A percentile compares a stretch with the other conserved stretches of the same genome.
phyloP scores from a whole-genome alignment of 805 yeast species.

The Metschnikowia gelsemii region DNA sequence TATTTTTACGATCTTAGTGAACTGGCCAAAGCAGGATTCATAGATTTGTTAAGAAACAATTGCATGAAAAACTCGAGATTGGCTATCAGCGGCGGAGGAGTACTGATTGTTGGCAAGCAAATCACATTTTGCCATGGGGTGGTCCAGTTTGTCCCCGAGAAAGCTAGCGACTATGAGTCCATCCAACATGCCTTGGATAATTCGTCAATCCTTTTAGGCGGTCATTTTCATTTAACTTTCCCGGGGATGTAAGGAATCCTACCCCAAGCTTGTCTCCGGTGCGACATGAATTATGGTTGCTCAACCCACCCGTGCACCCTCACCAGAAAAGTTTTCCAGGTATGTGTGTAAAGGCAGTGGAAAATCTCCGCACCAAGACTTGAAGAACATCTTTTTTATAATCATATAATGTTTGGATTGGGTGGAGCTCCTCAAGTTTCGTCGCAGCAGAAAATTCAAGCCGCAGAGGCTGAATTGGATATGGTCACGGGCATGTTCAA shows the following conservation, averaged over 20 bases:
- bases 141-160: constrained; percentile 32
- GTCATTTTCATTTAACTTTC: constrained; percentile 35
- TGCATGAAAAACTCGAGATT: constrained; percentile 29
- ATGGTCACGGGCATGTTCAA: constrained; percentile 98
- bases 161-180: constrained; percentile 25
- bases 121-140: constrained; percentile 41
- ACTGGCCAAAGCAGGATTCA: constrained; percentile 24
- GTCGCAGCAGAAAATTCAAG: constrained; percentile 73
- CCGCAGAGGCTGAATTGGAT: constrained; percentile 96
- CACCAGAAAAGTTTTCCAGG: constrained; percentile 8
- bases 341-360: neutral
- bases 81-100: constrained; percentile 31
- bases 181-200: constrained; percentile 22
- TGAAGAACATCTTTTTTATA: neutral
- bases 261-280: neutral
- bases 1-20: constrained; percentile 31
- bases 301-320: constrained; percentile 12
- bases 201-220: constrained; percentile 33
- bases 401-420: constrained; percentile 61
- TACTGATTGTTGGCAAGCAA: constrained; percentile 35
- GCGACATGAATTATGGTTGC: constrained; percentile 3
- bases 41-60: constrained; percentile 23
- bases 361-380: neutral
- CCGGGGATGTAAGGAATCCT: constrained; percentile 31
- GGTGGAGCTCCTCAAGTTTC: constrained; percentile 70